Conservation (phyloP, 768 basidiomycete genomes). For the Tulasnella sp. region DNA sequence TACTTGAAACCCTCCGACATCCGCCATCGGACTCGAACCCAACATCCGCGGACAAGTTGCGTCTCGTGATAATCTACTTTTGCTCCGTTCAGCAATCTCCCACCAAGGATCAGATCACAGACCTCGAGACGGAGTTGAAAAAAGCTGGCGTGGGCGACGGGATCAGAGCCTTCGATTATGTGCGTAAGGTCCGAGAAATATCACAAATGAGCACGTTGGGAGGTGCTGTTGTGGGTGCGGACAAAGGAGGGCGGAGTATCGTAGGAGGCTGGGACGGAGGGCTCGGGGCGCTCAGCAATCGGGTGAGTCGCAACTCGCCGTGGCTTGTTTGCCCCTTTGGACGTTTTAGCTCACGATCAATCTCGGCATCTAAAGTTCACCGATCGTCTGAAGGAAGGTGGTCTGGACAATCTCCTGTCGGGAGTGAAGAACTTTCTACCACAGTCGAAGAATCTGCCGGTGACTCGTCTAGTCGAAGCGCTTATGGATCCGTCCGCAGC, state of each 20-base stretch:
- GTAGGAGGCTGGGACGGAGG: constrained; percentile 31
- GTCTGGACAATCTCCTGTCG: constrained; percentile 92
- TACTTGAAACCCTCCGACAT: constrained; percentile 76
- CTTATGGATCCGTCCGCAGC: constrained; percentile 95
- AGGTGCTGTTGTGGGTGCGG: constrained; percentile 42
- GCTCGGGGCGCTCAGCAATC: constrained; percentile 83
- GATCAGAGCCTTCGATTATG: constrained; percentile 70
- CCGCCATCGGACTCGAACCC: constrained; percentile 43
- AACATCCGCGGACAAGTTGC: constrained; percentile 74
- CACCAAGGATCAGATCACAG: constrained; percentile 76
- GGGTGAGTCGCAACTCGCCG: constrained; percentile 37
- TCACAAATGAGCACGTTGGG: constrained; percentile 77
- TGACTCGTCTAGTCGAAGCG: constrained; percentile 88
- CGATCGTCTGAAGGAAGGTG: constrained; percentile 85
- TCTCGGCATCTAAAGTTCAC: constrained; percentile 51
- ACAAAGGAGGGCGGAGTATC: constrained; percentile 29
- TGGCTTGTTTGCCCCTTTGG: constrained; percentile 9
- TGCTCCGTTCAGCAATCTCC: constrained; percentile 55
- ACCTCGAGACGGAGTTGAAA: constrained; percentile 80
- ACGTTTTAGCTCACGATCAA: no score
- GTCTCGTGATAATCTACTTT: constrained; percentile 91
- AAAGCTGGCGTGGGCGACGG: constrained; percentile 60
- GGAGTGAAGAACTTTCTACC: constrained; percentile 98
- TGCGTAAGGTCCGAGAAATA: constrained; percentile 67
- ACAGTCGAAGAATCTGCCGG: constrained; percentile 81